These are phyloP conservation scores for Pyrrhoderma noxium DNA, from an alignment of 1,284 basidiomycete genomes.

Conservation along the genomic window DNA sequence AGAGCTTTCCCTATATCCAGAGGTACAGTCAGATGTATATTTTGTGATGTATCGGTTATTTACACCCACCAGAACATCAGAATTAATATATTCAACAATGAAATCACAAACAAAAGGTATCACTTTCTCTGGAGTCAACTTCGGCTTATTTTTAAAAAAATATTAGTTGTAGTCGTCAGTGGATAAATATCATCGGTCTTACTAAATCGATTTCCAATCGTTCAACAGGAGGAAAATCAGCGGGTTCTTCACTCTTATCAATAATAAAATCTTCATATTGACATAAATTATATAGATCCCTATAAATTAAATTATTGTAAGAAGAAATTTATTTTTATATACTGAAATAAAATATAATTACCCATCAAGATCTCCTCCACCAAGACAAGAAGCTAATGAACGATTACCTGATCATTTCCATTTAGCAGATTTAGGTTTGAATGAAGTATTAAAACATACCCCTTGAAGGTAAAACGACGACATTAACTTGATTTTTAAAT, in stretches of 20 bases:
- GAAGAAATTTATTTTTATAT: conserved; percentile 30
- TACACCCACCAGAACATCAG: conserved; percentile 55
- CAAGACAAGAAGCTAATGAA: conserved; percentile 60
- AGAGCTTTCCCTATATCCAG: conserved; percentile 48
- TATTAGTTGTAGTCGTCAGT: conserved; percentile 12
- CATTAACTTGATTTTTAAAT: conserved; percentile 59
- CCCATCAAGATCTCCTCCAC: conserved; percentile 73
- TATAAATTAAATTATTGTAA: conserved; percentile 31
- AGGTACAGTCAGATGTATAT: background rate
- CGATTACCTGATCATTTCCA: conserved; percentile 38
- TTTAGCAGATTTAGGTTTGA: background rate
- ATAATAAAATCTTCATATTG: conserved; percentile 22
- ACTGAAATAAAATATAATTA: conserved; percentile 23
- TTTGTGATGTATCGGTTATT: conserved; percentile 17
- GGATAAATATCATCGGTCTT: background rate
- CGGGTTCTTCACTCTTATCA: conserved; percentile 34
- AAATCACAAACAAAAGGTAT: conserved; percentile 77
- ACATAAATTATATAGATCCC: conserved; percentile 51
- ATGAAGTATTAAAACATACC: conserved; percentile 33
- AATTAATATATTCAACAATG: conserved; percentile 76
- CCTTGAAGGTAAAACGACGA: conserved; percentile 63
- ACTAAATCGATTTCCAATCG: conserved; percentile 1
- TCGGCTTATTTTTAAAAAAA: conserved; percentile 30
- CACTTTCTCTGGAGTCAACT: conserved; percentile 47
- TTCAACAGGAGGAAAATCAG: conserved; percentile 41